Percentiles rank a stretch among this genome's conserved stretches.
These are phyloP conservation scores for Pseudogymnoascus sp. DNA, from an alignment of 2,329 filamentous ascomycete genomes.

Conservation along the genomic window DNA sequence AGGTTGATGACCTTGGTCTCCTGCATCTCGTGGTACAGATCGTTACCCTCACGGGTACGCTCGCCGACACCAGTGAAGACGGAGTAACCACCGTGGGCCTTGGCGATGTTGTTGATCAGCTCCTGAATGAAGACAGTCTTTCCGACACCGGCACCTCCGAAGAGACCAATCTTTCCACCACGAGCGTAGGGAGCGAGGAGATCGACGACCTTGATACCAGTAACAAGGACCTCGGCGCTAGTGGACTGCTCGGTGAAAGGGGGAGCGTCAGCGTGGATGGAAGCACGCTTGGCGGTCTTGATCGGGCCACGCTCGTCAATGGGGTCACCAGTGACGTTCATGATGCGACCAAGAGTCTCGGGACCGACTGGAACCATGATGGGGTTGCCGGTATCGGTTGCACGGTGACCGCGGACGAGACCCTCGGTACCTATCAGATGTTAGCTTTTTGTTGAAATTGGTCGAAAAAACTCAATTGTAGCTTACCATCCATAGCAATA, in stretches of 20 bases:
- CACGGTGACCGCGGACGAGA: slow-evolving; percentile 88
- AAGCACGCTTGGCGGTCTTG: slow-evolving; percentile 78
- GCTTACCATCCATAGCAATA: slow-evolving; percentile 99
- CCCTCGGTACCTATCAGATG: slow-evolving; percentile 79
- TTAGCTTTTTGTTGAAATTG: slow-evolving; percentile 7
- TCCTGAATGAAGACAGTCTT: slow-evolving; percentile 99
- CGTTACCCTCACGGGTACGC: slow-evolving; percentile 99
- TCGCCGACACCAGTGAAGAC: slow-evolving; percentile 99
- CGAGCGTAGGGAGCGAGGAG: slow-evolving; percentile 97
- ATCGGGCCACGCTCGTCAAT: slow-evolving; percentile 99
- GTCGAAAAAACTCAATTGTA: slow-evolving; percentile 9
- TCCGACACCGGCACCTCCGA: slow-evolving; percentile 99
- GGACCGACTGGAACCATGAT: slow-evolving; percentile 95
- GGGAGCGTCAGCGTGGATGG: slow-evolving; percentile 93
- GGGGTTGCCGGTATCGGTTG: slow-evolving; percentile 81
- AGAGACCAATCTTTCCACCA: slow-evolving; percentile 99
- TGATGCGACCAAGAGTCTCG: slow-evolving; percentile 94
- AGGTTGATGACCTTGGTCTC: slow-evolving; percentile 99
- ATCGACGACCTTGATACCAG: slow-evolving; percentile 99
- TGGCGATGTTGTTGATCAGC: slow-evolving; percentile 99
- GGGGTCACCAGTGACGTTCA: slow-evolving; percentile 99
- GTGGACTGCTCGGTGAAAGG: slow-evolving; percentile 94
- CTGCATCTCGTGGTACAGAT: slow-evolving; percentile 99
- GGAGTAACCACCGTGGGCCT: slow-evolving; percentile 99
- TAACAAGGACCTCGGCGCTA: slow-evolving; percentile 90